A percentile compares a stretch with the other conserved stretches of the same genome.
Conservation (phyloP, 2,329 filamentous ascomycete genomes). For the Scytalidium sp. region DNA sequence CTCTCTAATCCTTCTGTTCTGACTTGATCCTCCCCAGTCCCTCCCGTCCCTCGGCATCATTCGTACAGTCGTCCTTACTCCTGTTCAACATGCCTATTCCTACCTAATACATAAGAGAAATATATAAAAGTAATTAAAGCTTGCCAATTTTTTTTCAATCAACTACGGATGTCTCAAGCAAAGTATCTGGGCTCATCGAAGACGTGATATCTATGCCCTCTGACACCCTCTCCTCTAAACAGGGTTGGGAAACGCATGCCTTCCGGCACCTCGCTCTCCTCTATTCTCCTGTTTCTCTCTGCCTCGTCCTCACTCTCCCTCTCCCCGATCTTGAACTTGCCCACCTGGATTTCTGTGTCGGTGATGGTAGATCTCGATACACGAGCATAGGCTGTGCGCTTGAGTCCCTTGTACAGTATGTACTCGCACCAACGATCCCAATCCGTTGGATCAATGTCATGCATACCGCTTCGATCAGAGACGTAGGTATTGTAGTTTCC, state of each 20-base stretch:
- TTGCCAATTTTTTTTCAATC: neutral
- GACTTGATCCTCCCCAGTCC: neutral
- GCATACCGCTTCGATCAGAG: conserved; percentile 82
- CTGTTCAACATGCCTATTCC: neutral
- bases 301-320: conserved; percentile 59
- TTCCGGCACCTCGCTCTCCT: conserved; percentile 71
- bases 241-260: conserved; percentile 80
- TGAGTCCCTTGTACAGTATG: conserved; percentile 88
- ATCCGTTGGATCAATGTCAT: conserved; percentile 87
- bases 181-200: conserved; percentile 87
- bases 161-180: conserved; percentile 12
- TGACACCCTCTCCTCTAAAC: conserved; percentile 81
- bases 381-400: conserved; percentile 83
- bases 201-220: conserved; percentile 91
- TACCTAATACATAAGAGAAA: neutral
- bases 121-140: neutral
- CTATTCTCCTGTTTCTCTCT: conserved; percentile 53
- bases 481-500: conserved; percentile 98
- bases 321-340: conserved; percentile 85
- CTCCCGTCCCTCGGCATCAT: neutral
- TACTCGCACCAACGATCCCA: conserved; percentile 99
- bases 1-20: neutral
- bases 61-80: neutral
- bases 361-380: conserved; percentile 90
- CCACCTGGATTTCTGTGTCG: conserved; percentile 94